Base-by-base conservation (phyloP, 208 protist genomes). In the Wallacemonas rigidus region DNA sequence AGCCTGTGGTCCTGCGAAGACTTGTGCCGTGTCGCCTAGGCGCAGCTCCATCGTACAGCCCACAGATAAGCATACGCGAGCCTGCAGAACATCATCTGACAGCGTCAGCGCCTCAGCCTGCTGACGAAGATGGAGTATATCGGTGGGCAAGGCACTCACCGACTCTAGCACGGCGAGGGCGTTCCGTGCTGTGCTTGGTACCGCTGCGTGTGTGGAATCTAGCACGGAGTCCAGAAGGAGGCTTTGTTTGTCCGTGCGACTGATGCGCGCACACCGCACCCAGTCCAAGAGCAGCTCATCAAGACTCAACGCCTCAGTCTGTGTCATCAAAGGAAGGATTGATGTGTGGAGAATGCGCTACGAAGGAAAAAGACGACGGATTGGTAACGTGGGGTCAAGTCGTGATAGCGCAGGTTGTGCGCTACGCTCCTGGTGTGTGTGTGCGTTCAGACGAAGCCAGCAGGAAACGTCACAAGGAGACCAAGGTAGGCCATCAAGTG, bases 231-330 rank as follows among this genome's bases (percentile, higher is more conserved):
- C 62, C 41, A 67, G 47, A 26, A 88, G 70, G 17, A 85, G 64
- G 51, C 74, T 71, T 17, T 58, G 58, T 51, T 76, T 76, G 8
- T 75, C 62, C 4, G 75, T 60, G 8, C 73, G 76, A 7, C 76
- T 17, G 50, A 88, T 68, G 51, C 69, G 51, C 51, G 51, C 60
- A 2, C 38, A 50, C 26, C 67, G 63, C 26, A 85, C 53, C 79
- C 83, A 88, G 47, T 79, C 58, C 26, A 81, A 41, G n/a, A 88
- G 71, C 60, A 85, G 63, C 50, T 80, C 69, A 45, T 88, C 76
- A 57, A 81, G 74, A n/a, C 54, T 39, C 41, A 51, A 62, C 48
- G 62, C 17, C 14, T 65, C 40, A 69, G 48, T 17, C 11, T 44
- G 15, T 6, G 60, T 65, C 60, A 65, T 65, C 26, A 26, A 26